Evolutionary conservation across 768 basidiomycete genomes (phyloP).

Genomic region (Cystobasidium onofrii): DNA sequence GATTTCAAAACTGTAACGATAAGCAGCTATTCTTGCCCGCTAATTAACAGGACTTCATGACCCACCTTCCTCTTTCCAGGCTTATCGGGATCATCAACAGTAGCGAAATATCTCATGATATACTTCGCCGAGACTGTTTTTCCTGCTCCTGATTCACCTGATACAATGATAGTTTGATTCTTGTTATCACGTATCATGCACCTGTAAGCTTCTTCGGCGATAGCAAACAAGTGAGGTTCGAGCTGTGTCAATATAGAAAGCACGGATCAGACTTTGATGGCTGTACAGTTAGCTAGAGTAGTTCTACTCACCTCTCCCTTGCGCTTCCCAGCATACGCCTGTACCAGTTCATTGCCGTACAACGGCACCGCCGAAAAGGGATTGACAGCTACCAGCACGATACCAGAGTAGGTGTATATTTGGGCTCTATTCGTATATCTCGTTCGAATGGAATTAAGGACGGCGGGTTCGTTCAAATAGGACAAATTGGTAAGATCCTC

Average conservation of each 20-base stretch:
- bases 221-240: slow-evolving; percentile 96
- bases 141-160: slow-evolving; percentile 97
- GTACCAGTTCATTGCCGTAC: slow-evolving; percentile 93
- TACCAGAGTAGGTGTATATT: slow-evolving; percentile 94
- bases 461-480: slow-evolving; percentile 92
- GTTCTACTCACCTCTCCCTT: slow-evolving; percentile 55
- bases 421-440: slow-evolving; percentile 84
- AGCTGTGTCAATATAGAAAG: slow-evolving; percentile 49
- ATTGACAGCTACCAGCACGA: slow-evolving; percentile 96
- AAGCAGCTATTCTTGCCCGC: not conserved
- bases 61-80: slow-evolving; percentile 45
- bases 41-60: not conserved
- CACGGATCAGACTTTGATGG: not conserved
- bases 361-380: slow-evolving; percentile 95
- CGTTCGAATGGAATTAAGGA: slow-evolving; percentile 91
- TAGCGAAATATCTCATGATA: slow-evolving; percentile 98
- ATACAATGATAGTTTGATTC: slow-evolving; percentile 98
- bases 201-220: slow-evolving; percentile 97
- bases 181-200: slow-evolving; percentile 88
- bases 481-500: slow-evolving; percentile 97
- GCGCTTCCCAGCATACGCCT: slow-evolving; percentile 83
- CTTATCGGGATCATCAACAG: slow-evolving; percentile 74
- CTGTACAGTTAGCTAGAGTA: not conserved
- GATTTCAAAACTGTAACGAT: too few relatives aligned
- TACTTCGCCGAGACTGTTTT: slow-evolving; percentile 99